Conservation (phyloP, 1,284 basidiomycete genomes). For the Sphaerobolus stellatus region DNA sequence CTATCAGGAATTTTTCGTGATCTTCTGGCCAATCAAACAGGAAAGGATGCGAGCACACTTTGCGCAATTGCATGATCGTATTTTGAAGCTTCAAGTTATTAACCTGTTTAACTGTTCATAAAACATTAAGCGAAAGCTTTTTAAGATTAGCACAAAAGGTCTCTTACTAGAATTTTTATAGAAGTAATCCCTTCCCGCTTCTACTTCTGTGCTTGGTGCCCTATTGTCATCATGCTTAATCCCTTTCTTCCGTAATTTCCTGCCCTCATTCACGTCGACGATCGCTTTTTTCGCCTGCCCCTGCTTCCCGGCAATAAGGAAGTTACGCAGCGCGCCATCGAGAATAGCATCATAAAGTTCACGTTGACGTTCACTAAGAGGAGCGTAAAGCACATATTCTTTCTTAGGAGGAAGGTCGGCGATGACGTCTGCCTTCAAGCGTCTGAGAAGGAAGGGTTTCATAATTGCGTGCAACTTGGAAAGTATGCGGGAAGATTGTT, state of each 20-base stretch:
- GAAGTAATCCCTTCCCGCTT: constrained; percentile 54
- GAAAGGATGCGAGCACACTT: constrained; percentile 94
- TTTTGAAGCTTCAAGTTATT: constrained; percentile 94
- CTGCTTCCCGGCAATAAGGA: constrained; percentile 53
- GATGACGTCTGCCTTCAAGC: constrained; percentile 91
- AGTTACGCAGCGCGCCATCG: constrained; percentile 62
- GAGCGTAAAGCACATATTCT: constrained; percentile 93
- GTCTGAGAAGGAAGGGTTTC: constrained; percentile 92
- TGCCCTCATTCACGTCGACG: constrained; percentile 22
- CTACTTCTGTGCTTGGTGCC: constrained; percentile 39
- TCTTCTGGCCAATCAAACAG: constrained; percentile 88
- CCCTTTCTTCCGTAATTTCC: constrained; percentile 31
- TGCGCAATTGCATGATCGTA: constrained; percentile 90
- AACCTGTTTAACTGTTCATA: constrained; percentile 66
- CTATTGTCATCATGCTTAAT: constrained; percentile 14
- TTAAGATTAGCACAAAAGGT: constrained; percentile 6
- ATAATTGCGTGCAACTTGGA: constrained; percentile 86
- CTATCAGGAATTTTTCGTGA: constrained; percentile 53
- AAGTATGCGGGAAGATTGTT: constrained; percentile 69
- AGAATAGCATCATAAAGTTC: constrained; percentile 83
- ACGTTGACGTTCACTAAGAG: constrained; percentile 78
- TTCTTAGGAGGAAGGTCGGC: constrained; percentile 85
- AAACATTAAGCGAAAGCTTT: constrained; percentile 6
- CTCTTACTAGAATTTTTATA: constrained; percentile 60
- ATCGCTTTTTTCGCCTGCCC: constrained; percentile 26